Evolutionary conservation across 306 rosid genomes (phyloP).

Genomic region (Coriaria nepalensis): DNA sequence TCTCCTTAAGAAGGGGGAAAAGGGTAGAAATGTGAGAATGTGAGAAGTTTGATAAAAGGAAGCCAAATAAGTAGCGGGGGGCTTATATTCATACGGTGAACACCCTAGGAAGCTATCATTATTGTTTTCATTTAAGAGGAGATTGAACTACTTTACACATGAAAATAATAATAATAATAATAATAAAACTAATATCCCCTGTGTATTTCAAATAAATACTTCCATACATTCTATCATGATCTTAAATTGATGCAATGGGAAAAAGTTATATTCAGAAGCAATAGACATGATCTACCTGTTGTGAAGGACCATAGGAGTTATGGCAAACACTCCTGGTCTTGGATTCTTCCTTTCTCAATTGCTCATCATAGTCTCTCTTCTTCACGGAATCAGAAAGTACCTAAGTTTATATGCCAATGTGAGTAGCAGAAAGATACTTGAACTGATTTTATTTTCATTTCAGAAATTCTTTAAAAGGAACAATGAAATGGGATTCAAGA

Average conservation of each 20-base stretch:
- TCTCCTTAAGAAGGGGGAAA: too few relatives aligned
- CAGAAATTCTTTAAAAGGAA: slow-evolving; percentile 9
- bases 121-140: too few relatives aligned
- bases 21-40: too few relatives aligned
- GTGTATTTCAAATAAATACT: too few relatives aligned
- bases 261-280: slow-evolving; percentile 6
- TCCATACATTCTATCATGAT: too few relatives aligned
- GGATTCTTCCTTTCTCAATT: slow-evolving; percentile 79
- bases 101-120: too few relatives aligned
- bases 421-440: slow-evolving; percentile 7
- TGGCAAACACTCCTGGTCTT: slow-evolving; percentile 85
- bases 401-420: slow-evolving; percentile 26
- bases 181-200: too few relatives aligned
- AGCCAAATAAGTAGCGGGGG: too few relatives aligned
- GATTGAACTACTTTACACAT: too few relatives aligned
- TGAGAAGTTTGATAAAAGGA: too few relatives aligned
- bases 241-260: background rate
- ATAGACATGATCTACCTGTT: slow-evolving; percentile 38
- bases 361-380: slow-evolving; percentile 91
- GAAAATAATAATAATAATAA: too few relatives aligned
- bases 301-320: slow-evolving; percentile 52
- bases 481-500: background rate
- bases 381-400: slow-evolving; percentile 79
- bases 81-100: too few relatives aligned
- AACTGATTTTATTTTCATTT: slow-evolving; percentile 5